Evolutionary conservation across 1,139 yeast genomes (phyloP).

Genomic region (Pichia sp.): DNA sequence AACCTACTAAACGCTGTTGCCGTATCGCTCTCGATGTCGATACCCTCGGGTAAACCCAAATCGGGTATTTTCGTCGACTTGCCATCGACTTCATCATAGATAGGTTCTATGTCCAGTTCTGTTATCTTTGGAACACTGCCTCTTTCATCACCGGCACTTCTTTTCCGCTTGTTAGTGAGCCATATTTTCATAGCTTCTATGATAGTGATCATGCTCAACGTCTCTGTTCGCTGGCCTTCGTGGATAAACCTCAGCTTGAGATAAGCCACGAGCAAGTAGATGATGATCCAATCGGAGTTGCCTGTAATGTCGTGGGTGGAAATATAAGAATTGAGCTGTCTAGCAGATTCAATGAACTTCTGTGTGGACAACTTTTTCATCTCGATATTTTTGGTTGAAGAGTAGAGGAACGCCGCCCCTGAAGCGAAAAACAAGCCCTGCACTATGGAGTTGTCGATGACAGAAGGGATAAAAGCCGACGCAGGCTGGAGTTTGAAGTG

Average conservation of each 20-base stretch:
- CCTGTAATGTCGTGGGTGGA: constrained; percentile 15
- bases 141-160: not conserved
- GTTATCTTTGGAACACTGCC: not conserved
- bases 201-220: constrained; percentile 22
- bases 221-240: constrained; percentile 18
- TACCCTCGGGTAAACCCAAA: not conserved
- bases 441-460: constrained; percentile 30
- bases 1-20: not conserved
- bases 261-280: constrained; percentile 22
- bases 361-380: constrained; percentile 6
- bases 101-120: not conserved
- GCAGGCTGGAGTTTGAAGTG: constrained; percentile 40
- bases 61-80: not conserved
- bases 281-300: constrained; percentile 26
- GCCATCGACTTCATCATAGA: not conserved
- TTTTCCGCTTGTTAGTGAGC: constrained; percentile 13
- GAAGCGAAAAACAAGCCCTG: constrained; percentile 36
- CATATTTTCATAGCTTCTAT: constrained; percentile 23
- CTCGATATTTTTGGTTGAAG: not conserved
- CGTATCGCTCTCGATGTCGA: not conserved
- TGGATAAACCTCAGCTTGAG: constrained; percentile 25
- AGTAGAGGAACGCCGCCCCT: constrained; percentile 33
- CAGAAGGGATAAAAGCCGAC: constrained; percentile 35
- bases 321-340: constrained; percentile 17
- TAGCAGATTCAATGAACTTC: constrained; percentile 17